Percentiles rank a stretch among this genome's conserved stretches.
These are phyloP conservation scores for Pseudopyrenochaeta lycopersici DNA, from an alignment of 2,329 filamentous ascomycete genomes.

Conservation along the genomic window DNA sequence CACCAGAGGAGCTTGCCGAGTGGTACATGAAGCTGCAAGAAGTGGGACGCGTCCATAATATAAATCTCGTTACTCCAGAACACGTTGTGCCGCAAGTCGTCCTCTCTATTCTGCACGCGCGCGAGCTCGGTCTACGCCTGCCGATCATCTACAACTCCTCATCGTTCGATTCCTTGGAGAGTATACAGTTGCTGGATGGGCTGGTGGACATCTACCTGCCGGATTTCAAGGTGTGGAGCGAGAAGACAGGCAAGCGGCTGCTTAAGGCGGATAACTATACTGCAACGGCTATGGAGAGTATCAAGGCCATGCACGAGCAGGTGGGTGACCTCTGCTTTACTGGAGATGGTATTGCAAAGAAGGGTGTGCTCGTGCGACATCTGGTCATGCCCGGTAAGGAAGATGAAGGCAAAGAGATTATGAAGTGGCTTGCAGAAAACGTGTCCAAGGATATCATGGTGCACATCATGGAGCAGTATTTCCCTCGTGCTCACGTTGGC, in stretches of 20 bases:
- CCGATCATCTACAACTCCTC: constrained; percentile 89
- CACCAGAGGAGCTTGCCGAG: constrained; percentile 78
- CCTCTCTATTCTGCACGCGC: constrained; percentile 76
- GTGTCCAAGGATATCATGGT: constrained; percentile 80
- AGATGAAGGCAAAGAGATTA: constrained; percentile 76
- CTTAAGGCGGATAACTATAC: constrained; percentile 83
- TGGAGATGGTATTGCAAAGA: constrained; percentile 80
- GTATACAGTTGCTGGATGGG: constrained; percentile 76
- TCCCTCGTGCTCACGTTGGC: constrained; percentile 81
- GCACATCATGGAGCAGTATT: constrained; percentile 91
- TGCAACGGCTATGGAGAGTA: constrained; percentile 75
- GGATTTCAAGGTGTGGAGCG: constrained; percentile 85
- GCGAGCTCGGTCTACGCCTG: constrained; percentile 72
- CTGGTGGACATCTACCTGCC: constrained; percentile 88
- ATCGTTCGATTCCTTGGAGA: constrained; percentile 78
- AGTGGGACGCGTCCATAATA: constrained; percentile 84
- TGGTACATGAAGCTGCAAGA: constrained; percentile 87
- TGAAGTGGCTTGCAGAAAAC: constrained; percentile 77
- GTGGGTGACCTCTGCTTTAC: constrained; percentile 87
- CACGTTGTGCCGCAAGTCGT: constrained; percentile 87
- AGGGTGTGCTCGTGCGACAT: constrained; percentile 77
- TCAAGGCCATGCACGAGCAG: constrained; percentile 81
- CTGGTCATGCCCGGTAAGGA: constrained; percentile 86
- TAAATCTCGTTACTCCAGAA: constrained; percentile 87
- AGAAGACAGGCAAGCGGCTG: constrained; percentile 71